Conservation (phyloP, 2,329 filamentous ascomycete species). For the Gnomoniopsis sp. region DNA sequence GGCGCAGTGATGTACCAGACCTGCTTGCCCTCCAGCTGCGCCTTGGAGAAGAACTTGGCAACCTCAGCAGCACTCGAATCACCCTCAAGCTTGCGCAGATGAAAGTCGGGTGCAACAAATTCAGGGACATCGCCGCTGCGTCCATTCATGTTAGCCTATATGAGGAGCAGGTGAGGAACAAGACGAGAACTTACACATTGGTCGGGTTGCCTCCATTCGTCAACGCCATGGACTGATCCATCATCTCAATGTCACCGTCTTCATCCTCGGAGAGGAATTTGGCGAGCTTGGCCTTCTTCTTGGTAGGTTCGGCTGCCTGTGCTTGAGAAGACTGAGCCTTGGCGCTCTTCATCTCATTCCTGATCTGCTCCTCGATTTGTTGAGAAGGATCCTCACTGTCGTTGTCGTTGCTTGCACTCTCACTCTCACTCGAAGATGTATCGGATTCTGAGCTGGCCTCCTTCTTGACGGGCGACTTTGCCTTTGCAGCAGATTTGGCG, state of each 20-base stretch:
- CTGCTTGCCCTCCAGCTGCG: conserved; percentile 65
- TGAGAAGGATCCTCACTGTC: conserved; percentile 19
- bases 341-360: conserved; percentile 11
- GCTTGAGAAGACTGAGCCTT: conserved; percentile 3
- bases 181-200: conserved; percentile 7
- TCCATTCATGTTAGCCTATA: conserved; percentile 3
- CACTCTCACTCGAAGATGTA: conserved; percentile 14
- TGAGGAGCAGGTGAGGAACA: background rate
- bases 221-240: conserved; percentile 36
- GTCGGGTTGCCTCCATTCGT: conserved; percentile 13
- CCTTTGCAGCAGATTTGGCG: conserved; percentile 3
- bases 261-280: background rate
- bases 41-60: conserved; percentile 53
- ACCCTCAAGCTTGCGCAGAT: conserved; percentile 47
- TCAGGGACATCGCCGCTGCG: conserved; percentile 36
- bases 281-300: conserved; percentile 12
- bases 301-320: background rate
- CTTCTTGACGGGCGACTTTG: conserved; percentile 8
- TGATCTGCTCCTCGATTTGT: conserved; percentile 15
- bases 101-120: conserved; percentile 50
- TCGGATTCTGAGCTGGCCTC: conserved; percentile 10
- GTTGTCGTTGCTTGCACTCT: conserved; percentile 17
- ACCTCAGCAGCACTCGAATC: conserved; percentile 41
- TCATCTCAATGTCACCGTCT: conserved; percentile 20
- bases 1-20: conserved; percentile 80